Percentiles rank a stretch among this genome's conserved stretches.
Evolutionary conservation across 192 early-diverging fungal genomes (phyloP).

Genomic region (Gaertneriomyces sp.): DNA sequence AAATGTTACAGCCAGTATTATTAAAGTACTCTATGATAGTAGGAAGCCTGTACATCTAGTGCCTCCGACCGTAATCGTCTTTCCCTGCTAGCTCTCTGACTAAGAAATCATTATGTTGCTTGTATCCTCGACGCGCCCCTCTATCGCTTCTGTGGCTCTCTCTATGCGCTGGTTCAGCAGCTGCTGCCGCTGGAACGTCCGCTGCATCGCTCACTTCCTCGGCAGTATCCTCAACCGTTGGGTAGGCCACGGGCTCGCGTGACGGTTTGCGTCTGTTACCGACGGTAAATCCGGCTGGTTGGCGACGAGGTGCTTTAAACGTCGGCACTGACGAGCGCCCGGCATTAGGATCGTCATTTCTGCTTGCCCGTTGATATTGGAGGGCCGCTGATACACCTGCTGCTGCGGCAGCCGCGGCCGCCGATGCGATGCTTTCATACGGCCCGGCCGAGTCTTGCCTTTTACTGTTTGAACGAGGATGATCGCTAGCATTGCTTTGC

Average conservation of each 20-base stretch:
- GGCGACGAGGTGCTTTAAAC: not conserved
- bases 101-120: slow-evolving; percentile 6
- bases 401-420: slow-evolving; percentile 25
- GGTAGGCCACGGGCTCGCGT: not conserved
- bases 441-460: not conserved
- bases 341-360: not conserved
- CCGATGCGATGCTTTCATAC: slow-evolving; percentile 22
- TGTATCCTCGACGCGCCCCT: slow-evolving; percentile 1
- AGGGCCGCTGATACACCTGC: slow-evolving; percentile 21
- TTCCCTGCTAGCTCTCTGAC: not conserved
- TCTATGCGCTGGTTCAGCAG: slow-evolving; percentile 12
- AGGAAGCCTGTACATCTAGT: too few species aligned
- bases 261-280: not conserved
- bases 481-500: not conserved
- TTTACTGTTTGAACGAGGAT: not conserved
- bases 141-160: slow-evolving; percentile 5
- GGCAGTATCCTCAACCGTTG: slow-evolving; percentile 2
- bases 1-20: too few species aligned
- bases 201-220: not conserved
- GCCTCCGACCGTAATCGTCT: too few species aligned
- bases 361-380: not conserved
- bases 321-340: not conserved
- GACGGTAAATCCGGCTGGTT: slow-evolving; percentile 2
- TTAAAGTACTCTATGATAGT: too few species aligned
- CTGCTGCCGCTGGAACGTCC: slow-evolving; percentile 10